Base-by-base conservation (phyloP, 176 grass and related monocot genomes). In the Cenchrus fungigraminus region DNA sequence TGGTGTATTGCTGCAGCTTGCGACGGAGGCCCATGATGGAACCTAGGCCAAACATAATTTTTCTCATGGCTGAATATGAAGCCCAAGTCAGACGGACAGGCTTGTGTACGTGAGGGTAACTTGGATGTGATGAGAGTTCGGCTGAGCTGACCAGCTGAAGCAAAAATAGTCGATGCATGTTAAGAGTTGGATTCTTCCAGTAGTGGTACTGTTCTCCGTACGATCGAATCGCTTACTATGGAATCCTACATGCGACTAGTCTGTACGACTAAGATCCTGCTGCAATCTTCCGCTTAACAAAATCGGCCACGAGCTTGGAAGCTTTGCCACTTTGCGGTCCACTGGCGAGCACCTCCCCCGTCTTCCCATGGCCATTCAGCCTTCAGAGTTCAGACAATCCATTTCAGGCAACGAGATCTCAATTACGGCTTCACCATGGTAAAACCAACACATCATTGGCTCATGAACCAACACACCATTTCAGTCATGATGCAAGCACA, bases 81-180 rank as follows among this genome's bases (percentile, higher is more conserved):
- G 25, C 25, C 25, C 25, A 25, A 25, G 25, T 25, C 25, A 25
- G 25, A 25, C 25, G 25, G 25, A 25, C 25, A 25, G 25, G 25
- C 25, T 25, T 25, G 25, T 25, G 25, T 25, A 25, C 25, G 68
- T 16, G 55, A 86, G 82, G 40, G 51, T 79, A 42, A 65, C 44
- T 15, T 76, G 59, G 59, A 25, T 62, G 20, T 79, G 61, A 73
- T 86, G 77, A 40, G 77, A 52, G 44, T 12, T 29, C 25, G 12
- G 47, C 71, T 52, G 47, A 74, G 47, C 47, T 73, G 19, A 53
- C 25, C 49, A 81, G 49, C 52, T 82, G 71, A 79, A 74, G 61
- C 25, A 83, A 60, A 60, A 60, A 25, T n/a, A 66, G 76, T 82
- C 54, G 78, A 83, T 79, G 90, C 79, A 67, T 68, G 17, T 44